Evolutionary conservation across 2,329 filamentous ascomycete species (phyloP).

Genomic region (Hymenoscyphus fraxineus): DNA sequence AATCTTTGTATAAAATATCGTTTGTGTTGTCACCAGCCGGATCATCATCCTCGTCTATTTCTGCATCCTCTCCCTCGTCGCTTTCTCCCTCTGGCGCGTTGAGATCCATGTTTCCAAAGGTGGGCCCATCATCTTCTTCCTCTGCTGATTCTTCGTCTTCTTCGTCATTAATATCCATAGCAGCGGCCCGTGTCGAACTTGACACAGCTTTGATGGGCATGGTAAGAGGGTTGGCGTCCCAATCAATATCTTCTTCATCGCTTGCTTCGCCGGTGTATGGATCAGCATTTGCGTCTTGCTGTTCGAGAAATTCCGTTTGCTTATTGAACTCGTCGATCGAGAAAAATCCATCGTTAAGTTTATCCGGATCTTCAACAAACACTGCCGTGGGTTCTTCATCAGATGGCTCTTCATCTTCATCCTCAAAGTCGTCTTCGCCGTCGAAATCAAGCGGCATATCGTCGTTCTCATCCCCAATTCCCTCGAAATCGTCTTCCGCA

Average conservation of each 20-base stretch:
- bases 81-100: constrained; percentile 68
- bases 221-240: constrained; percentile 71
- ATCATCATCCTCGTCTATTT: constrained; percentile 54
- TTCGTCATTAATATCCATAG: constrained; percentile 35
- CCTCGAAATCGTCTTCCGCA: constrained; percentile 34
- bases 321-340: constrained; percentile 97
- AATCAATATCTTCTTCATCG: constrained; percentile 85
- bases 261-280: constrained; percentile 69
- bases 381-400: constrained; percentile 49
- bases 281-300: constrained; percentile 75
- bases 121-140: constrained; percentile 74
- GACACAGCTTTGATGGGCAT: constrained; percentile 31
- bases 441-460: constrained; percentile 29
- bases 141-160: constrained; percentile 48
- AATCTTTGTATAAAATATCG: constrained; percentile 85
- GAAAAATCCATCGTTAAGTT: constrained; percentile 96
- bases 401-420: constrained; percentile 45
- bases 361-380: constrained; percentile 70
- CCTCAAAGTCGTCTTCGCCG: constrained; percentile 37
- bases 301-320: constrained; percentile 84
- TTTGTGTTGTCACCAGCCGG: constrained; percentile 68
- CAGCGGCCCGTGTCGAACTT: constrained; percentile 33
- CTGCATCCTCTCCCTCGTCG: constrained; percentile 55
- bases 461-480: constrained; percentile 25
- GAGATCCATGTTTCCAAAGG: constrained; percentile 75